Conservation (phyloP, 1,284 basidiomycete species). For the Anthracocystis walkeri region DNA sequence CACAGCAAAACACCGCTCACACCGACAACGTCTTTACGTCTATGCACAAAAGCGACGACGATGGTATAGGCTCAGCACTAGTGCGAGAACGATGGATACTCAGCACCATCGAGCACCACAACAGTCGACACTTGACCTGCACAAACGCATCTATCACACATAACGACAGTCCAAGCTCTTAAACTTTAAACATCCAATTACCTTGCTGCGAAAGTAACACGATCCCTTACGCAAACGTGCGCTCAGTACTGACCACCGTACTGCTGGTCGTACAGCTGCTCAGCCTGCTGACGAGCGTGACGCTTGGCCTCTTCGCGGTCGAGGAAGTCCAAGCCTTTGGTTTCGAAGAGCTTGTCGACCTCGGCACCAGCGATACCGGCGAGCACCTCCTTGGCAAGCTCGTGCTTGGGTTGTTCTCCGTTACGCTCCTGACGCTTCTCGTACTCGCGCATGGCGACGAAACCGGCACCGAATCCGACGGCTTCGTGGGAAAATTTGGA, state of each 20-base stretch:
- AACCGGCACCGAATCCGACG: constrained; percentile 72
- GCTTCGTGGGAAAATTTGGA: constrained; percentile 75
- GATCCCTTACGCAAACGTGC: neutral
- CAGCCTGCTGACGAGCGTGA: constrained; percentile 65
- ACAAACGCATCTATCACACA: too few species aligned
- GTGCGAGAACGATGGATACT: too few species aligned
- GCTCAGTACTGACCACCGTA: constrained; percentile 48
- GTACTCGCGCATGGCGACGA: constrained; percentile 75
- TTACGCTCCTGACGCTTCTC: constrained; percentile 73
- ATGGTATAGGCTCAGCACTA: too few species aligned
- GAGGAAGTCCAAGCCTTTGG: constrained; percentile 61
- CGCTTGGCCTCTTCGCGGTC: constrained; percentile 72
- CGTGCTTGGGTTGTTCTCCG: constrained; percentile 71
- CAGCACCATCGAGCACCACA: too few species aligned
- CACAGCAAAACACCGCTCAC: too few species aligned
- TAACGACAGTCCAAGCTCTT: too few species aligned
- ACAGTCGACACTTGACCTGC: too few species aligned
- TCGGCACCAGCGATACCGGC: constrained; percentile 69
- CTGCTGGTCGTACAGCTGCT: constrained; percentile 54
- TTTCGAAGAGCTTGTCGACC: constrained; percentile 65
- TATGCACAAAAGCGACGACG: too few species aligned
- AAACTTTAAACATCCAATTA: too few species aligned
- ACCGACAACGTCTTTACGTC: too few species aligned
- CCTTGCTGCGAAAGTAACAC: too few species aligned
- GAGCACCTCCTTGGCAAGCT: constrained; percentile 71